Evolutionary conservation across 2,329 filamentous ascomycete genomes (phyloP).

Genomic region (Akanthomyces muscarius): DNA sequence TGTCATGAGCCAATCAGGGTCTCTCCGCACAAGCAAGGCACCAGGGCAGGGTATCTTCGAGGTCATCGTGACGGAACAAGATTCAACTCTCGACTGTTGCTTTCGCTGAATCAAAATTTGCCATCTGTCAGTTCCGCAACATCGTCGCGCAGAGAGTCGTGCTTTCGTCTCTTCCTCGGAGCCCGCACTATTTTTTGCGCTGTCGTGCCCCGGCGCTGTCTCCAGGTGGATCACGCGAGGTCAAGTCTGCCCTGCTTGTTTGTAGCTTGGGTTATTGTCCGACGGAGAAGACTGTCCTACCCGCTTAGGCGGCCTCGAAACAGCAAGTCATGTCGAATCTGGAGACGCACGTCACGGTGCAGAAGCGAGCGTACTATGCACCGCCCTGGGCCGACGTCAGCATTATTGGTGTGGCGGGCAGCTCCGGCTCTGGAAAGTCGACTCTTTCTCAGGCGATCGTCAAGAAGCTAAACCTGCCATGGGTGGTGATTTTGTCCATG

Average conservation of each 20-base stretch:
- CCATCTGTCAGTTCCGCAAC: not conserved
- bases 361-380: slow-evolving; percentile 69
- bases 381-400: slow-evolving; percentile 95
- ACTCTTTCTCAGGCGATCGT: slow-evolving; percentile 91
- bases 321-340: slow-evolving; percentile 27
- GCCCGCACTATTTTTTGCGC: too few species aligned
- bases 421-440: slow-evolving; percentile 91
- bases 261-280: too few species aligned
- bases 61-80: slow-evolving; percentile 1
- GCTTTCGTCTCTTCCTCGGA: not conserved
- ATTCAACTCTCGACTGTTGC: not conserved
- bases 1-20: slow-evolving; percentile 8
- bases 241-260: not conserved
- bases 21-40: not conserved
- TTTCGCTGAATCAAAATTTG: not conserved
- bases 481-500: slow-evolving; percentile 98
- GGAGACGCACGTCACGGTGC: slow-evolving; percentile 46
- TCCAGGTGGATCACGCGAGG: slow-evolving; percentile 15
- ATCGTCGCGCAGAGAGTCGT: not conserved
- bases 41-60: not conserved
- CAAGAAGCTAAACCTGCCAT: slow-evolving; percentile 82
- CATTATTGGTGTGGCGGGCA: slow-evolving; percentile 94
- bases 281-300: not conserved
- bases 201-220: not conserved
- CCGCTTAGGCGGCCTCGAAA: not conserved